Base-by-base conservation (phyloP, 1,284 basidiomycete species). In the Apiotrichum sp. region DNA sequence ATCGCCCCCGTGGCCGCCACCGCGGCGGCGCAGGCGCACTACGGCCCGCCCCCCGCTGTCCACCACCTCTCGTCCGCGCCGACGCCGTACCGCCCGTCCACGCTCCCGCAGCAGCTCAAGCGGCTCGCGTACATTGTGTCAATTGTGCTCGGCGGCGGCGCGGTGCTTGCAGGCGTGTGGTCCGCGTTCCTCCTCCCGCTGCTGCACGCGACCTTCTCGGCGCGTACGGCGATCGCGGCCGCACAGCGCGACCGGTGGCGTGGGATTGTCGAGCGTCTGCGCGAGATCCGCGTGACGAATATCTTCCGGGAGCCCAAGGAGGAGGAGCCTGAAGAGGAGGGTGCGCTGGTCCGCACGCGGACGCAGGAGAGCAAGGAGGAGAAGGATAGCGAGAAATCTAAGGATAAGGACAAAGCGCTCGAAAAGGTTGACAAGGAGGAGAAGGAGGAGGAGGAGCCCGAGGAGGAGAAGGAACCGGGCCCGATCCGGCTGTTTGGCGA, bases 141-240 rank as follows among this genome's bases (percentile, higher is more conserved):
- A 6, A 43, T 77, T 35, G 50, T 71, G 14, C 56, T 77, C 1
- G 73, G 73, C 16, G 58, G 67, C 10, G 62, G 67, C 9, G 67
- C 69, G 2, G 46, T 69, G 8, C 44, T 71, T 22, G 68, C 70
- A 0, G 62, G 62, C 3, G 56, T 72, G 47, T 76, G 73, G 69
- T 70, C 67, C 14, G 57, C 56, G 16, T 70, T 74, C 60, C 57
- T 77, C 36, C 62, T 77, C 0, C 75, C 75, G 1, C 65, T 74
- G 1, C 59, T 77, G 13, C 73, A 75, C 51, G 67, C 74, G 4
- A 66, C 65, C 7, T 75, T 72, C 58, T 68, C 68, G 0, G 75
- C 75, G 4, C 56, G 74, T 32, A 62, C 66, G 45, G 73, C 68
- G 4, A 44, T 77, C 31, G 63, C 66, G 5, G 65, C 66, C 16